These are phyloP conservation scores for Coffea eugenioides DNA, from an alignment of 257 asterid genomes.

Conservation along the genomic window DNA sequence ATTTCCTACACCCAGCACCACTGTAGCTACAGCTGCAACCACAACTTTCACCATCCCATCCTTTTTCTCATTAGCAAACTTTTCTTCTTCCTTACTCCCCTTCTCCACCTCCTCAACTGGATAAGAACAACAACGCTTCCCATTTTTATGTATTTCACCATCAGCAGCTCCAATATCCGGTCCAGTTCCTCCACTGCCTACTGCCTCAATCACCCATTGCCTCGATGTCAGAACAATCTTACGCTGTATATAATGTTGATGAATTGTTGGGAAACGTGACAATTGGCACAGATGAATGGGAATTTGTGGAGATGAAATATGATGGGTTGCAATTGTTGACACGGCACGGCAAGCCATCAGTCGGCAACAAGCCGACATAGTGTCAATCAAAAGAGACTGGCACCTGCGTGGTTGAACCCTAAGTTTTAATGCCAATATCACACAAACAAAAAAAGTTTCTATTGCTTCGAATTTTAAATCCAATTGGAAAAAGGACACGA, in stretches of 20 bases:
- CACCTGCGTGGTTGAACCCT: not conserved
- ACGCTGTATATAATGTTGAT: conserved; percentile 2
- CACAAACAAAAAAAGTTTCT: not conserved
- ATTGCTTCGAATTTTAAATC: not conserved
- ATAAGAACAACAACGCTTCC: conserved; percentile 12
- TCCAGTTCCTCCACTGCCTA: not conserved
- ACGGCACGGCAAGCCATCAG: not conserved
- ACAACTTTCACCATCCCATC: conserved; percentile 56
- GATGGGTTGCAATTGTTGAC: conserved; percentile 3
- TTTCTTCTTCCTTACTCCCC: conserved; percentile 22
- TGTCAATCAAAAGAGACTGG: not conserved
- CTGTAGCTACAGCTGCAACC: conserved; percentile 73
- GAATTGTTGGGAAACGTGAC: not conserved
- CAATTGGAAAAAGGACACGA: not conserved
- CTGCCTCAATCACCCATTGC: conserved; percentile 11
- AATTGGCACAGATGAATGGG: not conserved
- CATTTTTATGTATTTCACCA: conserved; percentile 11
- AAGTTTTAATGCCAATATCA: not conserved
- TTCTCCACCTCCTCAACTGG: conserved; percentile 36
- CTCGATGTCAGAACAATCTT: conserved; percentile 11
- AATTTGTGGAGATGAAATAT: not conserved
- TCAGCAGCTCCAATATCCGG: not conserved
- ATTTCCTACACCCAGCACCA: conserved; percentile 88
- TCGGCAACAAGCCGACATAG: conserved; percentile 12
- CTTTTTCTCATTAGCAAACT: conserved; percentile 1